A percentile compares a stretch with the other conserved stretches of the same genome.
Evolutionary conservation across 2,329 filamentous ascomycete genomes (phyloP).

Genomic region (Thielaviopsis populi): DNA sequence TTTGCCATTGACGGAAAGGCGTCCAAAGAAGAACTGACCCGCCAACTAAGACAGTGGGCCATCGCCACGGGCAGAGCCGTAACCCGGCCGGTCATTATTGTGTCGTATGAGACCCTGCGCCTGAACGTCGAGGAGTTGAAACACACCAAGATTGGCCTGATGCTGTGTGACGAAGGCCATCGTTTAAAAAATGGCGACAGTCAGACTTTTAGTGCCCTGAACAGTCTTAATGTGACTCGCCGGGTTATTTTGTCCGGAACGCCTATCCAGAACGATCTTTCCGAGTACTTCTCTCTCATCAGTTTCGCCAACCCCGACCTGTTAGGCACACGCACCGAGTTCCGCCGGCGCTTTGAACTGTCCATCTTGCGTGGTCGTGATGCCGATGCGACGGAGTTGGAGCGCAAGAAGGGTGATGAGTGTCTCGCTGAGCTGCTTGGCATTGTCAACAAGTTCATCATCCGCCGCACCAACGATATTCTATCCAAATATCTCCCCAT

Average conservation of each 20-base stretch:
- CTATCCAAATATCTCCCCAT: conserved; percentile 92
- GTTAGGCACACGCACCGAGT: conserved; percentile 75
- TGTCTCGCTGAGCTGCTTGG: conserved; percentile 65
- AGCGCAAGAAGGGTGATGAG: conserved; percentile 70
- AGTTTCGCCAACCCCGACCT: conserved; percentile 94
- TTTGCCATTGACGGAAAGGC: conserved; percentile 97
- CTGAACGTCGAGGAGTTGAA: conserved; percentile 83
- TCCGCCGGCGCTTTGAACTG: conserved; percentile 84
- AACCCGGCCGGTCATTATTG: conserved; percentile 85
- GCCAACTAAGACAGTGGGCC: conserved; percentile 87
- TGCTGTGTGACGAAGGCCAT: conserved; percentile 94
- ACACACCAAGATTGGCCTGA: conserved; percentile 75
- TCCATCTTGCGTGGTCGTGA: conserved; percentile 87
- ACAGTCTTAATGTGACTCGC: conserved; percentile 74
- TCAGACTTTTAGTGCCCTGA: conserved; percentile 84
- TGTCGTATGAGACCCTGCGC: conserved; percentile 91
- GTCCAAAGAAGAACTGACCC: conserved; percentile 79
- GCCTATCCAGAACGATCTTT: conserved; percentile 96
- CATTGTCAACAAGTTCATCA: conserved; percentile 96
- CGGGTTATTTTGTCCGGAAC: conserved; percentile 93
- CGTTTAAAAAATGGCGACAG: conserved; percentile 93
- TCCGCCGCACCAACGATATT: conserved; percentile 93
- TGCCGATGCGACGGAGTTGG: conserved; percentile 70
- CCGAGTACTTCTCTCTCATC: conserved; percentile 89
- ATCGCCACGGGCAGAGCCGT: conserved; percentile 80